phyloP scores from a whole-genome alignment of 257 asterid genomes.

The Anisodus acutangulus region DNA sequence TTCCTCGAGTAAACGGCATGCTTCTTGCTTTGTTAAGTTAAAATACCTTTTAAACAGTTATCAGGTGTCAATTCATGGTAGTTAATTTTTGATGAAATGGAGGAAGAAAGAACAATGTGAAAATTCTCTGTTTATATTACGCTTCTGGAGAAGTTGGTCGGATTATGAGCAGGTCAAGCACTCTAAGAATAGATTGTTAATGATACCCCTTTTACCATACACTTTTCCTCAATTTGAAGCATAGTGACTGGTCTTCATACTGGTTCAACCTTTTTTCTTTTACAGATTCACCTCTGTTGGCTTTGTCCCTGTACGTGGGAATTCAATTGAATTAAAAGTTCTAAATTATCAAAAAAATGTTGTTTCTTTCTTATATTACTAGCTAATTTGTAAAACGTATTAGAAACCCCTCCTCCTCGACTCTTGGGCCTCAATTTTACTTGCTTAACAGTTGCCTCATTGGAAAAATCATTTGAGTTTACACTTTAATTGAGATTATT shows the following conservation, averaged over 20 bases:
- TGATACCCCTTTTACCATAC: neutral
- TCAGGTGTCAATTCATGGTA: neutral
- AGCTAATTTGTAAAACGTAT: neutral
- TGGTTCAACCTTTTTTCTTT: neutral
- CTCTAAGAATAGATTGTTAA: neutral
- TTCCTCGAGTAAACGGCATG: too few relatives aligned
- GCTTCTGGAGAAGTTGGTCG: neutral
- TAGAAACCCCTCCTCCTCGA: neutral
- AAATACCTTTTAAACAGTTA: neutral
- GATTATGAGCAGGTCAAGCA: neutral
- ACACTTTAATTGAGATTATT: neutral
- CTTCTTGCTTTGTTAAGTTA: neutral
- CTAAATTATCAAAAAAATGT: neutral
- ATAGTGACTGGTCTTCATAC: neutral
- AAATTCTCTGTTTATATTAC: neutral
- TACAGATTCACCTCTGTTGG: neutral
- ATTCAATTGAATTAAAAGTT: neutral
- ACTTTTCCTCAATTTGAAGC: neutral
- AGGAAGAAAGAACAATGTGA: slow-evolving; percentile 7
- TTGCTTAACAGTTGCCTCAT: neutral
- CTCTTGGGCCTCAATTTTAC: neutral
- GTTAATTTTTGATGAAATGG: neutral
- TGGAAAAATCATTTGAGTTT: neutral
- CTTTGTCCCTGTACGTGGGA: neutral
- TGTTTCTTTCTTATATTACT: neutral